Percentiles rank a stretch among this genome's conserved stretches.
phyloP scores from a whole-genome alignment of 192 early-diverging fungal genomes.

The Linnemannia zychae region DNA sequence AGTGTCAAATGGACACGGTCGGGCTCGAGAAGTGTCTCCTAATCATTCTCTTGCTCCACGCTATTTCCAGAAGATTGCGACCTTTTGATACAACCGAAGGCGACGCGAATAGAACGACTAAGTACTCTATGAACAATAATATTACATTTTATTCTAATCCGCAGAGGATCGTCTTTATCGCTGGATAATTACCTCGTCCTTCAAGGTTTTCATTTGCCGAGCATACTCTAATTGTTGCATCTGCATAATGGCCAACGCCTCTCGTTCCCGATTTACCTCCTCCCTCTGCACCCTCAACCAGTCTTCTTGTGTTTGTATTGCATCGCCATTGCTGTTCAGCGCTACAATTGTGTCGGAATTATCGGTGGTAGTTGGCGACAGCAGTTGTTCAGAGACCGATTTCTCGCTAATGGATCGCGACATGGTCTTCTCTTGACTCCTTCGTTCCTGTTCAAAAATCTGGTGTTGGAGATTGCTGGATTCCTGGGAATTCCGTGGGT shows the following conservation, averaged over 20 bases:
- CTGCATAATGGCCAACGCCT: background rate
- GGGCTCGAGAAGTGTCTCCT: too few species aligned
- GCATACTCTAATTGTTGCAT: background rate
- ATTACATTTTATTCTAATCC: too few species aligned
- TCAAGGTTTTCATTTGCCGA: background rate
- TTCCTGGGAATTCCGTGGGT: background rate
- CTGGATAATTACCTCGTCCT: background rate
- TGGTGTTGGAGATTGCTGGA: background rate
- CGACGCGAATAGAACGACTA: too few species aligned
- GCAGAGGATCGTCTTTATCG: background rate
- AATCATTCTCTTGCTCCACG: too few species aligned
- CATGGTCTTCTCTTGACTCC: background rate
- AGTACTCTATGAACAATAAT: too few species aligned
- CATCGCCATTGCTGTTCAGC: background rate
- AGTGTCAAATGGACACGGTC: too few species aligned
- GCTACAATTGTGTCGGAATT: background rate
- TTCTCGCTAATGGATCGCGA: conserved; percentile 3
- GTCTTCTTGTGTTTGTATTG: background rate
- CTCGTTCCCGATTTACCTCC: background rate
- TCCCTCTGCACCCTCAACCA: background rate
- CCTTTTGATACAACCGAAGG: too few species aligned
- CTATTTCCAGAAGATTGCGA: too few species aligned
- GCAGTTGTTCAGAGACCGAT: background rate
- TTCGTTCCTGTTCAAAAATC: background rate
- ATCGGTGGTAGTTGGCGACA: background rate